phyloP scores from a whole-genome alignment of 306 rosid genomes.

The Sicyos baderoa region DNA sequence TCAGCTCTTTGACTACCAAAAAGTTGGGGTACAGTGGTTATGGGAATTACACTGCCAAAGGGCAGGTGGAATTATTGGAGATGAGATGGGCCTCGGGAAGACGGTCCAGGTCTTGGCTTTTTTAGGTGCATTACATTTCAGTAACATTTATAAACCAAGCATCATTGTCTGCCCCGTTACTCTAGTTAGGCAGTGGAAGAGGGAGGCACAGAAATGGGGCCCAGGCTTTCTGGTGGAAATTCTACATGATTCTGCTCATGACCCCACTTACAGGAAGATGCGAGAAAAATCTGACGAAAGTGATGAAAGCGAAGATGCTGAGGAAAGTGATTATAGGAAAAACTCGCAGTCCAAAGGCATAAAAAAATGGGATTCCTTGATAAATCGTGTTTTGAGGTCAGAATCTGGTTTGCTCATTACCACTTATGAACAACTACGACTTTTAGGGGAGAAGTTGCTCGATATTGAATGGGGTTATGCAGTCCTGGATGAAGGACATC shows the following conservation, averaged over 20 bases:
- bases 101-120: constrained; percentile 86
- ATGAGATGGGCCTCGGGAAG: constrained; percentile 99
- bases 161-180: constrained; percentile 90
- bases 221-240: constrained; percentile 69
- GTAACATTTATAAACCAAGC: constrained; percentile 85
- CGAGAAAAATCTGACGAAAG: constrained; percentile 52
- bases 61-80: constrained; percentile 97
- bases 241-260: constrained; percentile 87
- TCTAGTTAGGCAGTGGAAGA: constrained; percentile 85
- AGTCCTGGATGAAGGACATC: constrained; percentile 92
- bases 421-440: constrained; percentile 88
- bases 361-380: constrained; percentile 72
- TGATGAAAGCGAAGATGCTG: constrained; percentile 60
- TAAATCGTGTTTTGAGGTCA: constrained; percentile 55
- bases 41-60: constrained; percentile 99
- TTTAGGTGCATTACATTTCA: constrained; percentile 87
- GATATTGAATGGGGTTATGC: constrained; percentile 93
- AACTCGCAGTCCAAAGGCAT: constrained; percentile 34
- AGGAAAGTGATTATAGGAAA: constrained; percentile 43
- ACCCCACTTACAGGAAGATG: constrained; percentile 43
- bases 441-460: constrained; percentile 69
- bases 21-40: constrained; percentile 93
- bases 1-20: constrained; percentile 91
- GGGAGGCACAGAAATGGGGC: constrained; percentile 90
- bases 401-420: constrained; percentile 89